These are phyloP conservation scores for Aspergillus chevalieri DNA, from an alignment of 2,329 filamentous ascomycete genomes.

Conservation along the genomic window DNA sequence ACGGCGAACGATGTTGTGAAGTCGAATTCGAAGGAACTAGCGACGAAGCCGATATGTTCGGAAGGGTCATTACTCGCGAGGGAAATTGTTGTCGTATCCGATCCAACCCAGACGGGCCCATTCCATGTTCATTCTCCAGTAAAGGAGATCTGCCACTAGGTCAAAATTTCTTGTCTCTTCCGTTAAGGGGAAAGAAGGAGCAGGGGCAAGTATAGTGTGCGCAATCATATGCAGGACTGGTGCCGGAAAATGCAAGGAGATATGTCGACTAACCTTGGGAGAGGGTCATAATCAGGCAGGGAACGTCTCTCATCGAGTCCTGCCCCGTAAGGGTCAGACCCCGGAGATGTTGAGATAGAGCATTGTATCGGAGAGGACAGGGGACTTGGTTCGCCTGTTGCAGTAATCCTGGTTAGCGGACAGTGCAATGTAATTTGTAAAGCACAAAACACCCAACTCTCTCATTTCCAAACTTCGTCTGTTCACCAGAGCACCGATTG, in stretches of 20 bases:
- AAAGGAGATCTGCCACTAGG: conserved; percentile 62
- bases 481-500: no score
- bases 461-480: not conserved
- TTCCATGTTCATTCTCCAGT: conserved; percentile 81
- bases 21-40: conserved; percentile 49
- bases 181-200: not conserved
- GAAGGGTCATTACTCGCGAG: conserved; percentile 58
- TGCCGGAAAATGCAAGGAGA: conserved; percentile 13
- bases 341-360: conserved; percentile 30
- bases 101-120: conserved; percentile 78
- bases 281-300: conserved; percentile 61
- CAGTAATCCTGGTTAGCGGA: not conserved
- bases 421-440: not conserved
- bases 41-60: conserved; percentile 57
- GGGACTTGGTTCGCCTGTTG: conserved; percentile 35
- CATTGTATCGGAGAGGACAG: conserved; percentile 31
- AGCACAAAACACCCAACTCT: not conserved
- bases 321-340: conserved; percentile 35
- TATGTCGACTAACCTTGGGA: conserved; percentile 60
- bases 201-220: not conserved
- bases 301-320: conserved; percentile 60
- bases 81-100: conserved; percentile 85
- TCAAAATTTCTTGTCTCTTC: conserved; percentile 7
- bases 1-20: conserved; percentile 61
- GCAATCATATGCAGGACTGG: not conserved